Evolutionary conservation across 108 stramenopile genomes (phyloP).

Genomic region (Skeletonema potamos): DNA sequence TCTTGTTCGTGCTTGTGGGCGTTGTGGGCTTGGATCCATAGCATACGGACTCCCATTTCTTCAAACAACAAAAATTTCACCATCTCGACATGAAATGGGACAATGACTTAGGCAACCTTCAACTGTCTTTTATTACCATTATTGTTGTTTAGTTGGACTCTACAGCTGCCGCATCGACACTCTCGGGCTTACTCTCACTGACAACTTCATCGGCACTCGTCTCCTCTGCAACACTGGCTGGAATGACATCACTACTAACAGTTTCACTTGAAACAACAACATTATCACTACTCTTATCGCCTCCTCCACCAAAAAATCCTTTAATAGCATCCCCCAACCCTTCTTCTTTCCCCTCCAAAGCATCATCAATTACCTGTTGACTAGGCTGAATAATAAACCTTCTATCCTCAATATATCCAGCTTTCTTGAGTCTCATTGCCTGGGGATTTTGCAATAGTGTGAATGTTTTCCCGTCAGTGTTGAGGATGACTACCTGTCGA

Average conservation of each 20-base stretch:
- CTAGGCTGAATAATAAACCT: conserved; percentile 80
- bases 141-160: background rate
- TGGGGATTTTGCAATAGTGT: conserved; percentile 77
- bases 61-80: too few species aligned
- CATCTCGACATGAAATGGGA: too few species aligned
- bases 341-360: conserved; percentile 49
- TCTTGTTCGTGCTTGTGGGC: too few species aligned
- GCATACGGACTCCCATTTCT: too few species aligned
- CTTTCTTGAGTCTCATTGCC: conserved; percentile 82
- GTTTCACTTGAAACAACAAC: background rate
- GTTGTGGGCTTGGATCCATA: too few species aligned
- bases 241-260: background rate
- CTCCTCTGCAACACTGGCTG: background rate
- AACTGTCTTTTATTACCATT: background rate
- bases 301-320: conserved; percentile 53
- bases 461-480: conserved; percentile 74
- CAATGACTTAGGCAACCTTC: too few species aligned
- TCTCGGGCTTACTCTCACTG: background rate
- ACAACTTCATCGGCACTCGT: background rate
- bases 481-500: conserved; percentile 74
- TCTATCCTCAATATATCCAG: conserved; percentile 74
- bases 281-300: background rate
- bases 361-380: conserved; percentile 66
- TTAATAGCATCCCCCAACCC: conserved; percentile 42
- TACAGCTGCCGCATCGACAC: background rate